Percentiles rank a stretch among this genome's conserved stretches.
Evolutionary conservation across 768 basidiomycete genomes (phyloP).

Genomic region (Pisolithus marmoratus): DNA sequence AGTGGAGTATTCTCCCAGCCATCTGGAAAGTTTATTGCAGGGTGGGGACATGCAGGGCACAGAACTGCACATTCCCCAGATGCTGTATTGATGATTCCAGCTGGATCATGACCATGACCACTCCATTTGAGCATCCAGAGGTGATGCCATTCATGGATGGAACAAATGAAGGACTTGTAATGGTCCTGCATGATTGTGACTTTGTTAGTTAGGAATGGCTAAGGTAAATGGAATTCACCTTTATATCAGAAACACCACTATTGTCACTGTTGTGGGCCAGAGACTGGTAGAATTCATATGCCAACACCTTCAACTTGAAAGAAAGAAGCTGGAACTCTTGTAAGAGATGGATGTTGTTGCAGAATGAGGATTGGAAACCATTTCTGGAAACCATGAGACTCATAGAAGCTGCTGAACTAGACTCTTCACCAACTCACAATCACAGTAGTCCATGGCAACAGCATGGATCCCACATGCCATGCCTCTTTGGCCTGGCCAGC

Average conservation of each 20-base stretch:
- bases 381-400: slow-evolving; percentile 25
- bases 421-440: slow-evolving; percentile 15
- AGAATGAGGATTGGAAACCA: slow-evolving; percentile 19
- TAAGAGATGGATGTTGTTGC: slow-evolving; percentile 28
- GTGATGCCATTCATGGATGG: slow-evolving; percentile 7
- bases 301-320: slow-evolving; percentile 28
- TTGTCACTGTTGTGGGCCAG: slow-evolving; percentile 27
- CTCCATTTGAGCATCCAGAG: slow-evolving; percentile 9
- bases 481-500: no score
- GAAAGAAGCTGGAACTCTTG: slow-evolving; percentile 27
- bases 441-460: slow-evolving; percentile 26
- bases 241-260: slow-evolving; percentile 12
- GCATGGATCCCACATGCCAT: slow-evolving; percentile 26
- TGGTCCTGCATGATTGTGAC: slow-evolving; percentile 3
- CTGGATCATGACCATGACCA: slow-evolving; percentile 5
- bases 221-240: slow-evolving; percentile 7
- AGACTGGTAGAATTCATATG: slow-evolving; percentile 27
- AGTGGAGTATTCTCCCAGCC: not conserved
- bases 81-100: not conserved
- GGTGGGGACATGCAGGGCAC: slow-evolving; percentile 12
- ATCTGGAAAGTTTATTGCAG: slow-evolving; percentile 5
- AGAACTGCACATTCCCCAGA: slow-evolving; percentile 3
- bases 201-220: not conserved
- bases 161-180: slow-evolving; percentile 8
- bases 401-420: slow-evolving; percentile 29